phyloP scores from a whole-genome alignment of 179 eudicot species.

The Heliamphora pulchella region DNA sequence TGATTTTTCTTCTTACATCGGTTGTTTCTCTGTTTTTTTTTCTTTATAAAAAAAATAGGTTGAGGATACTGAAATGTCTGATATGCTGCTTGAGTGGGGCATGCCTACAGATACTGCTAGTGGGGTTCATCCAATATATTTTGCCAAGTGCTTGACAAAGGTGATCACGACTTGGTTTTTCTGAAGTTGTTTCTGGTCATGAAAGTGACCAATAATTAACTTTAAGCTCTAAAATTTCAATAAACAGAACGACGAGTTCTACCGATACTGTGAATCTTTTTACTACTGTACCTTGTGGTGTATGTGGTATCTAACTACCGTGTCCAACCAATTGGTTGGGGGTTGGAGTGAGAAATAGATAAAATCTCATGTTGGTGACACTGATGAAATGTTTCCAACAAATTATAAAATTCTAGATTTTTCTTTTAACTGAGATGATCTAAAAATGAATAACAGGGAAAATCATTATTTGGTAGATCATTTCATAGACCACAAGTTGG shows the following conservation, averaged over 20 bases:
- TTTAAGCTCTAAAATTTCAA: neutral
- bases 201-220: neutral
- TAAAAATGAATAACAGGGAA: neutral
- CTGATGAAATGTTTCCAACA: no score
- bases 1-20: neutral
- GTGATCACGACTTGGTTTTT: constrained; percentile 21
- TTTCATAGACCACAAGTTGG: neutral
- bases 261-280: neutral
- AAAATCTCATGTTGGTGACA: no score
- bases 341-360: neutral
- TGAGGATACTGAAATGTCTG: constrained; percentile 27
- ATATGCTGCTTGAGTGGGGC: constrained; percentile 29
- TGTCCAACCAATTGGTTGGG: no score
- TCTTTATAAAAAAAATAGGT: constrained; percentile 17
- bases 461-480: neutral
- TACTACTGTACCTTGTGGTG: neutral
- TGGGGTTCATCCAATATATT: constrained; percentile 41
- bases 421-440: neutral
- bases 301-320: neutral
- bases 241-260: neutral
- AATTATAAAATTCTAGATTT: no score
- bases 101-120: constrained; percentile 24
- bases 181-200: neutral
- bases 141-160: constrained; percentile 48
- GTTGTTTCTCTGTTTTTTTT: neutral